Conservation (phyloP, 169 alveolate genomes). For the Besnoitia besnoiti region DNA sequence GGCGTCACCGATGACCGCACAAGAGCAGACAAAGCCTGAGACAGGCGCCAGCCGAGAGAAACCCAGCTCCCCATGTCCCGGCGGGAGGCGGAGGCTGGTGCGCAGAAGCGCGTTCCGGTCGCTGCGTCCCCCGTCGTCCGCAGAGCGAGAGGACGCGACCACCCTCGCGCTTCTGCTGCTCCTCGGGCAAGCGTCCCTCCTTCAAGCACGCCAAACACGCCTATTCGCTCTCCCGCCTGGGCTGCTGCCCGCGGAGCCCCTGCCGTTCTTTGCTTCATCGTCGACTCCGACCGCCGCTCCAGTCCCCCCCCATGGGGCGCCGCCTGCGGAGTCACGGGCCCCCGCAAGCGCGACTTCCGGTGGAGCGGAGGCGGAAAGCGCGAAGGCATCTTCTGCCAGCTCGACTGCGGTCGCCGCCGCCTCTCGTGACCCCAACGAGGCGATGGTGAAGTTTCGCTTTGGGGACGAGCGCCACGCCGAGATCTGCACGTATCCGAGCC, state of each 20-base stretch:
- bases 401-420: not conserved
- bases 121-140: not conserved
- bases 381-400: not conserved
- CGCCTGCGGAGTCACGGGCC: not conserved
- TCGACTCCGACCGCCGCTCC: not conserved
- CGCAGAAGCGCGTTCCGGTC: not conserved
- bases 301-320: not conserved
- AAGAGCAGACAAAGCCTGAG: too few species aligned
- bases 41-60: too few species aligned
- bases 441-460: not conserved
- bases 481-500: conserved; percentile 1
- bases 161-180: not conserved
- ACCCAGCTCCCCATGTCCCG: too few species aligned
- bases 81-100: not conserved
- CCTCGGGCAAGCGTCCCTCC: not conserved
- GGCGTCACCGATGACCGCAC: too few species aligned
- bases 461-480: not conserved
- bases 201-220: conserved; percentile 9
- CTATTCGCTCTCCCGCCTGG: not conserved
- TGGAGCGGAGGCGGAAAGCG: not conserved
- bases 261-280: not conserved
- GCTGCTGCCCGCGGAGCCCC: conserved; percentile 13
- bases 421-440: too few species aligned
- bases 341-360: not conserved
- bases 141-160: not conserved